Percentiles rank a stretch among this genome's conserved stretches.
phyloP scores from a whole-genome alignment of 352 stramenopile genomes.

The Globisporangium cystogenes region DNA sequence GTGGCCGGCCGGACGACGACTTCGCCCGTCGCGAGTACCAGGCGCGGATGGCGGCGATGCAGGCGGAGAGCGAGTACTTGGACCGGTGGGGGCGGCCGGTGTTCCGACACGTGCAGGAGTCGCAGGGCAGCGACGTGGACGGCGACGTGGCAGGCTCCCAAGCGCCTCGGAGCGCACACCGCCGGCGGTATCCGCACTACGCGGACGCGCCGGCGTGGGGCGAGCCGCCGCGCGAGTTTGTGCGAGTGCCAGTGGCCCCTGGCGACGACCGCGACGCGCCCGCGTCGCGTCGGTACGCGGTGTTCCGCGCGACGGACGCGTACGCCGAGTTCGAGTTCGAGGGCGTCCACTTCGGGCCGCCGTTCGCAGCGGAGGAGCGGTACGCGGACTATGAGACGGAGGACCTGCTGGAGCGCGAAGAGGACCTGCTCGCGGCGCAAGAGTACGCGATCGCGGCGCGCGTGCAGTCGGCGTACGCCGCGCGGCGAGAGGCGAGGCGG shows the following conservation, averaged over 20 bases:
- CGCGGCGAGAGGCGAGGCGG: not conserved
- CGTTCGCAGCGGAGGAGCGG: constrained; percentile 1
- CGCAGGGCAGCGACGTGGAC: constrained; percentile 1
- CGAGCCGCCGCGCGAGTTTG: constrained; percentile 3
- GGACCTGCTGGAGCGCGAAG: constrained; percentile 10
- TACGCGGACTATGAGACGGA: constrained; percentile 7
- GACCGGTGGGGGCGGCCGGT: constrained; percentile 13
- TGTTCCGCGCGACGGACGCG: not conserved
- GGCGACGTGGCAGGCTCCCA: not conserved
- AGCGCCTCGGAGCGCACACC: not conserved
- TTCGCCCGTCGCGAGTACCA: not conserved
- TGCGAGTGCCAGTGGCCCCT: not conserved
- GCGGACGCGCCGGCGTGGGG: constrained; percentile 9
- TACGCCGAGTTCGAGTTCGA: constrained; percentile 1
- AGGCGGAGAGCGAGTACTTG: constrained; percentile 5
- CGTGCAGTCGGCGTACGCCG: constrained; percentile 1
- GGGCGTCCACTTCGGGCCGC: not conserved
- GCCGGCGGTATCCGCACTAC: constrained; percentile 7
- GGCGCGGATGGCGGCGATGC: not conserved
- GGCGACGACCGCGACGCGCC: not conserved
- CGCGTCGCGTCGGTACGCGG: not conserved
- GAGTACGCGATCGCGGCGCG: constrained; percentile 4
- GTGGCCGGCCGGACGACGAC: not conserved
- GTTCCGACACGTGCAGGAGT: constrained; percentile 3
- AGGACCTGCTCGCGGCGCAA: constrained; percentile 7